phyloP scores from a whole-genome alignment of 495 filamentous ascomycete genomes.

The Endocarpon pusillum region DNA sequence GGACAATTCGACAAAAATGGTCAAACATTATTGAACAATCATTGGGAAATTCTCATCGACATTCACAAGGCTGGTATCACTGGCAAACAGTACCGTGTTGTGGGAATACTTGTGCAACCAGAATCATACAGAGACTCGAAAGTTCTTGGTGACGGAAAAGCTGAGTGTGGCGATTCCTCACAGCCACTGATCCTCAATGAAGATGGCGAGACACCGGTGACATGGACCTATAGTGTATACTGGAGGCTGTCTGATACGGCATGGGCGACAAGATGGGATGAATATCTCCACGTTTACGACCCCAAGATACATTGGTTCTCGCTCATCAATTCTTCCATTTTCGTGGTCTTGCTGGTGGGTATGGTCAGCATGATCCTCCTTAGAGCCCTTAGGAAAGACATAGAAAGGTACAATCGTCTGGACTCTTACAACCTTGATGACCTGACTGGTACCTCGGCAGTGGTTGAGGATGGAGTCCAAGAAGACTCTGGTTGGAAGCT shows the following conservation, averaged over 20 bases:
- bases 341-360: constrained; percentile 77
- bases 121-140: constrained; percentile 46
- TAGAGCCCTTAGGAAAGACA: constrained; percentile 79
- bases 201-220: constrained; percentile 48
- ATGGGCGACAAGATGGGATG: constrained; percentile 96
- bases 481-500: constrained; percentile 98
- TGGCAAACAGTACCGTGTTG: constrained; percentile 59
- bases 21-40: constrained; percentile 60
- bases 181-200: constrained; percentile 44
- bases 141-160: constrained; percentile 32
- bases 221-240: constrained; percentile 80
- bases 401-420: constrained; percentile 84
- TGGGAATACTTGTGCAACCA: constrained; percentile 78
- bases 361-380: constrained; percentile 82
- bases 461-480: constrained; percentile 80
- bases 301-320: constrained; percentile 98
- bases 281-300: constrained; percentile 88
- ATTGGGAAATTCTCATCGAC: constrained; percentile 86
- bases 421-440: constrained; percentile 78
- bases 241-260: constrained; percentile 65
- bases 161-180: constrained; percentile 39
- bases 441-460: constrained; percentile 50
- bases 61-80: constrained; percentile 54
- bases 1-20: constrained; percentile 43
- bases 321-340: constrained; percentile 81